phyloP scores from a whole-genome alignment of 148 eudicot genomes.

The Vaccinium macrocarpon region DNA sequence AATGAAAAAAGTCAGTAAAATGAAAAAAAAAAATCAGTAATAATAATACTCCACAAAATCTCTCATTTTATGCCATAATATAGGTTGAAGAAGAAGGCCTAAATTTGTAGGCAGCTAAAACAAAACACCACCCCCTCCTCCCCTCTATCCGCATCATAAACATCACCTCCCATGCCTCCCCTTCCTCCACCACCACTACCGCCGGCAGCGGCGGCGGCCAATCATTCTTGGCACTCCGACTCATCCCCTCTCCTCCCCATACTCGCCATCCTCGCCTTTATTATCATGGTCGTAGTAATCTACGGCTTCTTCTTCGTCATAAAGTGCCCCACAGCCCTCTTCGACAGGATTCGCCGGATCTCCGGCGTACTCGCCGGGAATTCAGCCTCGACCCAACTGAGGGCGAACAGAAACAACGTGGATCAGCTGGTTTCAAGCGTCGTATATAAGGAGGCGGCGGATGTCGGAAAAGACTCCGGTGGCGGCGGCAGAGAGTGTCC shows the following conservation, averaged over 20 bases:
- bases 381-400: neutral
- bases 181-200: neutral
- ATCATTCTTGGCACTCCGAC: neutral
- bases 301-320: conserved; percentile 30
- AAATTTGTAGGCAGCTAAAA: neutral
- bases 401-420: neutral
- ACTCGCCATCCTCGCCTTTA: conserved; percentile 18
- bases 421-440: conserved; percentile 16
- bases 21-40: no score
- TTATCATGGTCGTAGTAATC: conserved; percentile 21
- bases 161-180: neutral
- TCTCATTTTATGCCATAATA: no score
- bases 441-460: neutral
- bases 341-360: neutral
- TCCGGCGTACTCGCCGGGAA: neutral
- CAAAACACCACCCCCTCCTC: neutral
- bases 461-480: neutral
- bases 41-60: no score
- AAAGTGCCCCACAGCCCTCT: conserved; percentile 23
- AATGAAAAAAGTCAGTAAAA: no score
- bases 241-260: conserved; percentile 19
- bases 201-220: neutral
- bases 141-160: neutral
- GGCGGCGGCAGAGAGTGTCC: conserved; percentile 32
- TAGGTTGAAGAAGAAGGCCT: no score